Base-by-base conservation (phyloP, 176 grass and related monocot species). In the Thalia dealbata region DNA sequence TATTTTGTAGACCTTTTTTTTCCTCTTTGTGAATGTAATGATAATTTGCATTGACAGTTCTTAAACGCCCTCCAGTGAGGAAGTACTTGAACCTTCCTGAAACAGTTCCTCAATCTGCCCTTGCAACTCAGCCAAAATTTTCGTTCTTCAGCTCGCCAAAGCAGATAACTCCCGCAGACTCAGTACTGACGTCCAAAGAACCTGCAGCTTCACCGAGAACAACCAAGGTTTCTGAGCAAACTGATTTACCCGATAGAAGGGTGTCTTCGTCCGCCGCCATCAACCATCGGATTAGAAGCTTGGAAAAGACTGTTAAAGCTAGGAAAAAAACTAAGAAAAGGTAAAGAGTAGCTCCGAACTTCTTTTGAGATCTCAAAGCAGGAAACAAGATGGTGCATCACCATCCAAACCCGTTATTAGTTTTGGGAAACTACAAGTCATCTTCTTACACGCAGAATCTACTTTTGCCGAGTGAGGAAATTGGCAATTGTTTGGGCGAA, bases 281-380 rank as follows among this genome's bases (percentile, higher is more conserved):
- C 67, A 91, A 85, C 52, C 86, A 88, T 45, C 75, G 84, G 59
- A 89, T 93, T 59, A 91, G 86, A 86, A 88, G 80, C 75, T 81
- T 87, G 62, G 93, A 90, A 51, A 99, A 88, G 74, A 87, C 83
- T 19, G 90, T 81, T 11, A 93, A 93, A 88, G 84, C 90, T 54
- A 85, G 83, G 81, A 80, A 81, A 21, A 93, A 91, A 74, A 69
- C 86, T 15, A 78, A 81, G 80, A 93, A 64, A 77, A 79, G 52
- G 73, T 78, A 30, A 30, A 77, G 81, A 73, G 86, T 74, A 28
- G 12, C 27, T 35, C 16, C 27, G 6, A 28, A 19, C 14, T 64
- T 5, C 26, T n/a, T 7, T 61, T 30, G 8, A 6, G 26, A 24
- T 16, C 62, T 28, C 21, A 0, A n/a, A 58, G 54, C 54, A 58